Base-by-base conservation (phyloP, 352 stramenopile genomes). In the Stephanocyclus meneghinianus region DNA sequence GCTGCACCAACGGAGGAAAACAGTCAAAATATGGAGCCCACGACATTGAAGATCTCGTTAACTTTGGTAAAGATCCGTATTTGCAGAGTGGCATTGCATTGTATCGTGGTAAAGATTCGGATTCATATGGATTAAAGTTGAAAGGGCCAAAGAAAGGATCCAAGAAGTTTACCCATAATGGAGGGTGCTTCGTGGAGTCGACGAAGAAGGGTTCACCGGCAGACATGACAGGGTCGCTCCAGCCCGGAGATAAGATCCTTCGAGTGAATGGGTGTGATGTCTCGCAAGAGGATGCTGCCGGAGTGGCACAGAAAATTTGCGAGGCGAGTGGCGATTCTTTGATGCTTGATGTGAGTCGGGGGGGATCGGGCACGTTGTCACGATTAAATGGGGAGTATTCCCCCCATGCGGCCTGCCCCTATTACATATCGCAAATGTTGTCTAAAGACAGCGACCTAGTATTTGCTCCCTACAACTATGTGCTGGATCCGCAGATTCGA, bases 11-110 rank as follows among this genome's bases (percentile, higher is more conserved):
- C 2, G 87, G 87, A 47, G 87, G 87, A 42, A 86, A 85, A 55
- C 51, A 89, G 71, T 85, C 87, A 13, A 87, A 81, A 59, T 83
- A 81, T 55, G 87, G 87, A 29, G 63, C 85, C 6, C 86, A 91
- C 60, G 88, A 93, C 57, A 88, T 93, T 80, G 88, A 93, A 83
- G 88, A 93, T 68, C 51, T 93, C 13, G 75, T 91, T 7, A 57
- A 74, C 10, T 93, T 93, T 72, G 88, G 86, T 13, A 78, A 86
- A 15, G 74, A 90, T 74, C 84, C 86, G 8, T 70, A 88, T 44
- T 16, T 76, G 10, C 64, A 82, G 30, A 76, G 71, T 18, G 73
- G 73, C 68, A 75, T 93, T 30, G 82, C 86, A 13, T 40, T 93
- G 21, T 93, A 91, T 72, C 62, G 88, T 2, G 63, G 57, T 15